A percentile compares a stretch with the other conserved stretches of the same genome.
phyloP scores from a whole-genome alignment of 345 rosid genomes.

The Excoecaria agallocha region DNA sequence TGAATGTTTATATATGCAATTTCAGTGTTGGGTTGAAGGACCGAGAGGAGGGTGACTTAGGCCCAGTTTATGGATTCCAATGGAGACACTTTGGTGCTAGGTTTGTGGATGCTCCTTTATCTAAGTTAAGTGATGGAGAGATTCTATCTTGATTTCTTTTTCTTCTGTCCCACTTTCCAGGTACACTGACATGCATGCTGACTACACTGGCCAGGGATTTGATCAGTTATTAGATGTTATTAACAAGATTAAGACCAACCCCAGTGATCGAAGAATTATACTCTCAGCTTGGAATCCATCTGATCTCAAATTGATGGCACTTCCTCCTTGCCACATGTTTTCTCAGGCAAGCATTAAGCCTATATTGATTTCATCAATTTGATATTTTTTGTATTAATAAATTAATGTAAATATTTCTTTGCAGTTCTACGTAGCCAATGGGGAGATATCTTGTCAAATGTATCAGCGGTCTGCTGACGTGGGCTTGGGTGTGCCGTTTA shows the following conservation, averaged over 20 bases:
- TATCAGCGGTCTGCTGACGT: constrained; percentile 89
- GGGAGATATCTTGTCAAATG: constrained; percentile 85
- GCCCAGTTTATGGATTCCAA: constrained; percentile 90
- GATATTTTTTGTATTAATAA: not conserved
- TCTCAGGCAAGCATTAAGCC: constrained; percentile 52
- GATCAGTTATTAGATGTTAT: constrained; percentile 74
- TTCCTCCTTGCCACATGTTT: constrained; percentile 97
- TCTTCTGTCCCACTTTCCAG: constrained; percentile 31
- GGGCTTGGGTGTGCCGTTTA: constrained; percentile 90
- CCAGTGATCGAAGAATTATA: constrained; percentile 77
- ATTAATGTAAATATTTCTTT: not conserved
- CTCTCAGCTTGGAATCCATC: constrained; percentile 93
- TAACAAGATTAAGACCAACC: constrained; percentile 74
- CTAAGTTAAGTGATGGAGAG: too few relatives aligned
- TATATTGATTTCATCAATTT: not conserved
- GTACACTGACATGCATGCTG: constrained; percentile 79
- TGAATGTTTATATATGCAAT: constrained; percentile 10
- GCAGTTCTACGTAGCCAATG: constrained; percentile 79
- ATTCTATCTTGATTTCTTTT: not conserved
- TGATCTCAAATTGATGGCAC: constrained; percentile 81
- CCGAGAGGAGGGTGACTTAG: constrained; percentile 79
- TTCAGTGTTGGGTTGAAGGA: constrained; percentile 66
- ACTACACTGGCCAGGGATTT: constrained; percentile 81
- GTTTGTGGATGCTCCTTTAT: constrained; percentile 26
- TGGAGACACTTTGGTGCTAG: constrained; percentile 96